Conservation (phyloP, 192 early-diverging fungal genomes). For the Spizellomyces punctatus region DNA sequence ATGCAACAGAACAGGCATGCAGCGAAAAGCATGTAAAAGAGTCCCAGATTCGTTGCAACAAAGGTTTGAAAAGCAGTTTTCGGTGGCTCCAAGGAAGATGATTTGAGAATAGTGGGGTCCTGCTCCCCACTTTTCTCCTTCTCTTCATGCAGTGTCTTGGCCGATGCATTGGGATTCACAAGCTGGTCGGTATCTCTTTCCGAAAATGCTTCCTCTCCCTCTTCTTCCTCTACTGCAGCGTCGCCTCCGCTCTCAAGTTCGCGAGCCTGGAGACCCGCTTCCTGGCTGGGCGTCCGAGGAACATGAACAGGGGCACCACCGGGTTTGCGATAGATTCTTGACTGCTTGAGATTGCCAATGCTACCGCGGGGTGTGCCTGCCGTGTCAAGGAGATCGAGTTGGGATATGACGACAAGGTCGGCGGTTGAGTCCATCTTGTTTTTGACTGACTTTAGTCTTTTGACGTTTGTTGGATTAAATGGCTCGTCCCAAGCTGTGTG, state of each 20-base stretch:
- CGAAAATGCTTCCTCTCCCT: not conserved
- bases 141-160: not conserved
- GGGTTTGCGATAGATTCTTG: conserved; percentile 17
- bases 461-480: too few relatives aligned
- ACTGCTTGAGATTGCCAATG: not conserved
- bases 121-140: not conserved
- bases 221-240: conserved; percentile 1
- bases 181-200: not conserved
- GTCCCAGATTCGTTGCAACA: conserved; percentile 25
- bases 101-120: not conserved
- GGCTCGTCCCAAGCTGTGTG: too few relatives aligned
- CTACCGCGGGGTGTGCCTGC: conserved; percentile 14
- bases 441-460: not conserved
- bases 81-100: not conserved
- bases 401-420: conserved; percentile 25
- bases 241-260: not conserved
- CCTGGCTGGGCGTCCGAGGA: not conserved
- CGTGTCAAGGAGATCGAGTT: conserved; percentile 28
- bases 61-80: not conserved
- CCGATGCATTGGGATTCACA: not conserved
- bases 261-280: not conserved
- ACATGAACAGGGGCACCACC: conserved; percentile 1
- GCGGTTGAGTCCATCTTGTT: conserved; percentile 24
- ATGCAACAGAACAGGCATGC: conserved; percentile 26
- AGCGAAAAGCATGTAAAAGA: conserved; percentile 35